Evolutionary conservation across 2,329 filamentous ascomycete species (phyloP).

Genomic region (Ceratocystis colombiana): DNA sequence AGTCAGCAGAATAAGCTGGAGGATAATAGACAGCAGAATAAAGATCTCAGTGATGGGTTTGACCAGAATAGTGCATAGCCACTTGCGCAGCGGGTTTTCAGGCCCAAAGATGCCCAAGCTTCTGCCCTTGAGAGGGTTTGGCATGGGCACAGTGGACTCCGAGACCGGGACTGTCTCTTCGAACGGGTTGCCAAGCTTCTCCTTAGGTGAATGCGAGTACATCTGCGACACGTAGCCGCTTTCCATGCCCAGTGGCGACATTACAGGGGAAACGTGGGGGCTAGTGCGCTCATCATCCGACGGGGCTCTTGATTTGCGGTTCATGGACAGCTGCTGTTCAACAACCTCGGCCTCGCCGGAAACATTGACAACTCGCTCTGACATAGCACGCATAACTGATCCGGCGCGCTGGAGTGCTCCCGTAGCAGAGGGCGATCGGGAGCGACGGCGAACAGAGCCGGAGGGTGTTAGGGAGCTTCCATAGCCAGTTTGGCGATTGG

Average conservation of each 20-base stretch:
- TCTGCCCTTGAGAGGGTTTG: constrained; percentile 76
- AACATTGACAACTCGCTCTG: constrained; percentile 93
- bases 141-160: constrained; percentile 21
- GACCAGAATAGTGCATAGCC: constrained; percentile 73
- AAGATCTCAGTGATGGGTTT: constrained; percentile 78
- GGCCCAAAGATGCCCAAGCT: constrained; percentile 76
- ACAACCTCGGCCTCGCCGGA: constrained; percentile 82
- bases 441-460: constrained; percentile 40
- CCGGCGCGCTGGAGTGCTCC: constrained; percentile 59
- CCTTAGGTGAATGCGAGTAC: constrained; percentile 21
- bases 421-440: constrained; percentile 53
- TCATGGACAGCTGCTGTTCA: constrained; percentile 57
- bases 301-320: constrained; percentile 50
- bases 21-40: constrained; percentile 75
- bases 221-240: constrained; percentile 45
- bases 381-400: constrained; percentile 75
- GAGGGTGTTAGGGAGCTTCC: constrained; percentile 47
- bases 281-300: constrained; percentile 43
- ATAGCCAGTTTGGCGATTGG: constrained; percentile 35
- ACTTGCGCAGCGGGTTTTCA: constrained; percentile 61
- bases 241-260: constrained; percentile 35
- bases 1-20: constrained; percentile 80
- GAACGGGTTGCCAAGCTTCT: constrained; percentile 24
- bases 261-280: constrained; percentile 27
- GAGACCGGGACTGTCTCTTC: constrained; percentile 27